Base-by-base conservation (phyloP, 768 basidiomycete genomes). In the Kwoniella heveanensis region DNA sequence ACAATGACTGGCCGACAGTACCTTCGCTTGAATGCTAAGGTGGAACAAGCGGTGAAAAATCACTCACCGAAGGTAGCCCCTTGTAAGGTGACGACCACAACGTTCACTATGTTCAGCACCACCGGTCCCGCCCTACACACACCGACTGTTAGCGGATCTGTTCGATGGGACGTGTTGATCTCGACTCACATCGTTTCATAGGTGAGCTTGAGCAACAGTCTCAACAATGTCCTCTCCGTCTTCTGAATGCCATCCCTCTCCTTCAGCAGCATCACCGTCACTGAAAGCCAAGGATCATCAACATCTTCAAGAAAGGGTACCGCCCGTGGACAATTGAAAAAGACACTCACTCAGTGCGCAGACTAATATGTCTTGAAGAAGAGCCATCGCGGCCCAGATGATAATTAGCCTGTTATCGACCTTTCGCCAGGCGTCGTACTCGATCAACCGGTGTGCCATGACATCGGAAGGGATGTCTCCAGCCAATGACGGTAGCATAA, bases 1-100 rank as follows among this genome's bases (percentile, higher is more conserved):
- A n/a, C n/a, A n/a, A n/a, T n/a, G n/a, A n/a, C n/a, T n/a, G n/a
- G n/a, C n/a, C n/a, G n/a, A n/a, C n/a, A n/a, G n/a, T n/a, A n/a
- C n/a, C n/a, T n/a, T n/a, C n/a, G n/a, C n/a, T n/a, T n/a, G 32
- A 6, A 36, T 6, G 32, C 32, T 36, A 13, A 36, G 32, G 6
- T 7, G 6, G 32, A 13, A 13, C 7, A 36, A 36, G 7, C 7
- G 32, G 7, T 7, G 32, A 36, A 6, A 13, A 6, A 6, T 36
- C 2, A 57, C 62, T 64, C 37, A 64, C 62, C 62, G 25, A 64
- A 64, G 1, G 62, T 64, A 4, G 62, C 62, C 17, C 62, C 62
- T 57, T 64, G 62, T n/a, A 37, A n/a, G 26, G 44, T 49, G 21
- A 64, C 53, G 15, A 64, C 62, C 0, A 51, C 54, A 8, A 64